Evolutionary conservation across 2,329 filamentous ascomycete genomes (phyloP).

Genomic region (Fusarium sp.): DNA sequence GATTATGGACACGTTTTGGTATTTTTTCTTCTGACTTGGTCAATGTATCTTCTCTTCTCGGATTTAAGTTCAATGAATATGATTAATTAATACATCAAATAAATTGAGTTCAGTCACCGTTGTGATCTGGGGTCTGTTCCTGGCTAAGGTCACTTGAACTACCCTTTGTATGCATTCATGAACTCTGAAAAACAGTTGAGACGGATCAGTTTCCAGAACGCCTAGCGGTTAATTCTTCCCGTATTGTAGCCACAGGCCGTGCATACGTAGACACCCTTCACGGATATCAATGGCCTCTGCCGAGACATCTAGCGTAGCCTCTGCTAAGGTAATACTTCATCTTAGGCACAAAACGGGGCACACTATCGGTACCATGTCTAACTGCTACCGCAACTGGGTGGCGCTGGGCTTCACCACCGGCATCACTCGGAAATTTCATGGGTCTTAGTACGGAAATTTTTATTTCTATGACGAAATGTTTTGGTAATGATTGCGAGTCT

Average conservation of each 20-base stretch:
- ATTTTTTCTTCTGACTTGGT: background rate
- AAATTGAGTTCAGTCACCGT: background rate
- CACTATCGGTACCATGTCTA: background rate
- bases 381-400: background rate
- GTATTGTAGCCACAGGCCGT: background rate
- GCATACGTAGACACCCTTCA: background rate
- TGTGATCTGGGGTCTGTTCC: background rate
- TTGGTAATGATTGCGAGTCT: background rate
- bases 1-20: background rate
- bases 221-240: background rate
- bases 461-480: background rate
- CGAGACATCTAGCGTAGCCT: background rate
- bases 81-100: background rate
- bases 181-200: background rate
- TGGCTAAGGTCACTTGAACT: background rate
- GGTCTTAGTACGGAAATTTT: background rate
- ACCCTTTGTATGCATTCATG: background rate
- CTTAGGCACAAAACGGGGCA: too few species aligned
- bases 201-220: background rate
- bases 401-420: background rate
- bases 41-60: too few species aligned
- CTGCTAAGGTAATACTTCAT: background rate
- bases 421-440: background rate
- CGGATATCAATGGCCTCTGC: background rate
- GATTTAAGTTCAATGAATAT: background rate